Conservation (phyloP, 768 basidiomycete genomes). For the Rhizopogon rudus region DNA sequence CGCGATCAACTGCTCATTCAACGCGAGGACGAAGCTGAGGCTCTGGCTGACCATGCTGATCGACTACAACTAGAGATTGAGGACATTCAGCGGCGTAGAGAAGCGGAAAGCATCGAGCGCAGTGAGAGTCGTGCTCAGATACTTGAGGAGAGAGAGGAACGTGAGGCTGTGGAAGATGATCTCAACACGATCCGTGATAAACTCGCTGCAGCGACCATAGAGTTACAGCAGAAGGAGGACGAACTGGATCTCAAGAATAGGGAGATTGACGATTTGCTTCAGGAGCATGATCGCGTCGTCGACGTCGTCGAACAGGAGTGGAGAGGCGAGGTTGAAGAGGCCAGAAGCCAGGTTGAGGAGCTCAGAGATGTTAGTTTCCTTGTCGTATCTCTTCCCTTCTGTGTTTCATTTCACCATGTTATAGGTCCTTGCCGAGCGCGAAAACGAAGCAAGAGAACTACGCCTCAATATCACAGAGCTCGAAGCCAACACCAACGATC, state of each 20-base stretch:
- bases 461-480: conserved; percentile 71
- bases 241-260: conserved; percentile 75
- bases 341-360: conserved; percentile 74
- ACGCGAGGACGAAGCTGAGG: conserved; percentile 69
- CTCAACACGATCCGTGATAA: conserved; percentile 70
- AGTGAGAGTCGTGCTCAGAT: conserved; percentile 70
- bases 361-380: conserved; percentile 54
- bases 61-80: conserved; percentile 63
- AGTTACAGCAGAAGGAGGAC: conserved; percentile 82
- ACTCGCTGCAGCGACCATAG: conserved; percentile 75
- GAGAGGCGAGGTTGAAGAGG: conserved; percentile 84
- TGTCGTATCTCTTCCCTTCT: not conserved
- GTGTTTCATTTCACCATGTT: conserved; percentile 10
- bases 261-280: conserved; percentile 75
- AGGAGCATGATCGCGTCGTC: conserved; percentile 69
- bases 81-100: conserved; percentile 53
- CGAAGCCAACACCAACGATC: conserved; percentile 63
- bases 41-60: conserved; percentile 62
- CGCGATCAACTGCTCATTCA: conserved; percentile 49
- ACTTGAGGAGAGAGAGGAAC: conserved; percentile 66
- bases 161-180: conserved; percentile 77
- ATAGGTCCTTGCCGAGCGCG: conserved; percentile 73
- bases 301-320: conserved; percentile 78
- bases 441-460: conserved; percentile 72
- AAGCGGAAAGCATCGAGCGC: conserved; percentile 62